Conservation (phyloP, 2,329 filamentous ascomycete species). For the Metarhizium brunneum region DNA sequence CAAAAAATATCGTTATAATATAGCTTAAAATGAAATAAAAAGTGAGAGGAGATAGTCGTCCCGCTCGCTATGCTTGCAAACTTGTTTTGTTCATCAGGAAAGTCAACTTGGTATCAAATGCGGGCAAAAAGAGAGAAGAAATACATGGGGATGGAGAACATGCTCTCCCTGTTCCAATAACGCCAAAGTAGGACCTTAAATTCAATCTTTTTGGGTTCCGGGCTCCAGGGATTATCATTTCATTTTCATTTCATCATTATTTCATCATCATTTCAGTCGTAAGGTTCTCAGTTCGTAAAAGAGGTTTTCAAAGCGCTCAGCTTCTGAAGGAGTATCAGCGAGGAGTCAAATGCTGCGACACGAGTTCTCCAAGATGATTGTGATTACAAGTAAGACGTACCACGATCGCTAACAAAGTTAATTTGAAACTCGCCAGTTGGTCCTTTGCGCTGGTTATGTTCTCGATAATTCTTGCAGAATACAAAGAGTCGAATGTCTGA, state of each 20-base stretch:
- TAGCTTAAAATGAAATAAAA: not conserved
- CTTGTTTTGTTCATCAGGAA: not conserved
- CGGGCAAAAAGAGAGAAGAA: not conserved
- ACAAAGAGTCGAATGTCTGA: conserved; percentile 48
- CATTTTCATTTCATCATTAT: not conserved
- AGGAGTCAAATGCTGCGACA: not conserved
- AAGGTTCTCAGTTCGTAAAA: conserved; percentile 18
- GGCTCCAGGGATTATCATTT: not conserved
- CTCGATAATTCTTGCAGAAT: conserved; percentile 47
- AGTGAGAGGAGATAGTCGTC: not conserved
- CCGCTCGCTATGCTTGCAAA: not conserved
- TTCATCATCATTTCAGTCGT: not conserved
- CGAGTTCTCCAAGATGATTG: not conserved
- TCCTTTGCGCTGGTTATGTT: conserved; percentile 41
- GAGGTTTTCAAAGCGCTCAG: conserved; percentile 30
- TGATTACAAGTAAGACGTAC: conserved; percentile 12
- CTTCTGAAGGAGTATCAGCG: conserved; percentile 14
- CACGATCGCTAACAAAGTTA: conserved; percentile 34
- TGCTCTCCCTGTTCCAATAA: not conserved
- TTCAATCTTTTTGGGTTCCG: not conserved
- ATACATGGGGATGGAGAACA: not conserved
- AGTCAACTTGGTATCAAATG: not conserved
- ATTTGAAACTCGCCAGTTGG: conserved; percentile 41
- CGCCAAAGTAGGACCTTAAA: not conserved
- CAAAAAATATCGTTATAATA: not conserved